Conservation (phyloP, 139 green algal genomes). For the Limnomonas spitsbergensis region DNA sequence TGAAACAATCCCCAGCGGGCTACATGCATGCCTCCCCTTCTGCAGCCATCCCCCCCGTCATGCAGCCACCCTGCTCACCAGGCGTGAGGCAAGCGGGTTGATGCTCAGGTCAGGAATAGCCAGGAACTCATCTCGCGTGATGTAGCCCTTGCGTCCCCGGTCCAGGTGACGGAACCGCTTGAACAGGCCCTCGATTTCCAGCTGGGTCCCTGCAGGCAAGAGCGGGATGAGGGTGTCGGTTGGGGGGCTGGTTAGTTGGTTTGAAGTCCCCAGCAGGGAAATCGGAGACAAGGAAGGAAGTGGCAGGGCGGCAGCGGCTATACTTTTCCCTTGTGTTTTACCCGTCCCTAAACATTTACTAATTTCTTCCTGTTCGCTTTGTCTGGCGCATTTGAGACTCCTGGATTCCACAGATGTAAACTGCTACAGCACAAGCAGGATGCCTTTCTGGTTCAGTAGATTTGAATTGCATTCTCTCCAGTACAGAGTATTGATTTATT, state of each 20-base stretch:
- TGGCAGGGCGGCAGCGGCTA: too few relatives aligned
- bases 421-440: too few relatives aligned
- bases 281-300: too few relatives aligned
- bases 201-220: conserved; percentile 60
- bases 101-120: conserved; percentile 93
- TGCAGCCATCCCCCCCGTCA: not conserved
- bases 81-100: conserved; percentile 75
- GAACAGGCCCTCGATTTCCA: conserved; percentile 87
- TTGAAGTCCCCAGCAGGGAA: not conserved
- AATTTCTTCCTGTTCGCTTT: too few relatives aligned
- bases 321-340: too few relatives aligned
- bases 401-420: too few relatives aligned
- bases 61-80: not conserved
- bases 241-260: not conserved
- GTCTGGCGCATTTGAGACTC: too few relatives aligned
- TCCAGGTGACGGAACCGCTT: conserved; percentile 87
- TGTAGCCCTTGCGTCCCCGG: conserved; percentile 85
- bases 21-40: not conserved
- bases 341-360: too few relatives aligned
- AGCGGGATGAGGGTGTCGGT: not conserved
- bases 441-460: too few relatives aligned
- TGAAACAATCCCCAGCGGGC: too few relatives aligned
- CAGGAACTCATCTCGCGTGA: conserved; percentile 83
- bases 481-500: too few relatives aligned
- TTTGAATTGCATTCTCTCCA: too few relatives aligned